Evolutionary conservation across 2,329 filamentous ascomycete genomes (phyloP).

Genomic region (Neopestalotiopsis clavispora): DNA sequence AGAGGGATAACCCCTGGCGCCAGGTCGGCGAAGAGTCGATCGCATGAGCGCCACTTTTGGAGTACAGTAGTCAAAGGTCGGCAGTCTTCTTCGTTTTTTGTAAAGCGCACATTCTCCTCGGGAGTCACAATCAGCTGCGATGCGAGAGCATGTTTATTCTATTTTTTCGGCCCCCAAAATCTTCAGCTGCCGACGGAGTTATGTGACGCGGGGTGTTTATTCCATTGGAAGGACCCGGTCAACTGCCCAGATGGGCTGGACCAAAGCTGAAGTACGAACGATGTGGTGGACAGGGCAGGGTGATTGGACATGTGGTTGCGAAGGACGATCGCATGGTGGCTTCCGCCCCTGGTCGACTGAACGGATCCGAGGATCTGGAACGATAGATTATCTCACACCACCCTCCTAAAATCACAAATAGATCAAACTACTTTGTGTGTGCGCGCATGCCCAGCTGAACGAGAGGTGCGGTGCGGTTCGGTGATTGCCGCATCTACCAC

Average conservation of each 20-base stretch:
- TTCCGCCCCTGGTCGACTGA: neutral
- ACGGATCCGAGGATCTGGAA: slow-evolving; percentile 1
- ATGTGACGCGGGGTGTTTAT: neutral
- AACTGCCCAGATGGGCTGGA: neutral
- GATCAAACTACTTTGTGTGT: neutral
- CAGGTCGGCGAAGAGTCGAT: neutral
- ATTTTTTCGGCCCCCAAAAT: neutral
- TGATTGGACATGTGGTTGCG: neutral
- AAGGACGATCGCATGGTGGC: neutral
- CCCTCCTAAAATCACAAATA: neutral
- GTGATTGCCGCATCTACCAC: neutral
- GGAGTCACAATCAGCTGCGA: neutral
- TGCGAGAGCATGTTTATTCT: neutral
- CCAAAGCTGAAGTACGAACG: neutral
- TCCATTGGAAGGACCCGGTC: neutral
- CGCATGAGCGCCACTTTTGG: neutral
- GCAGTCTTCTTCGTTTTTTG: neutral
- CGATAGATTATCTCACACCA: neutral
- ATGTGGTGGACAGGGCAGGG: neutral
- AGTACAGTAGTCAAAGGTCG: neutral
- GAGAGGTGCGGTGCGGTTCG: neutral
- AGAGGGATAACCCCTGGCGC: neutral
- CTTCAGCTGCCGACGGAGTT: neutral
- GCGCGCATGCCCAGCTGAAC: neutral
- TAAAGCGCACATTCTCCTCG: too few relatives aligned